Base-by-base conservation (phyloP, 1,284 basidiomycete species). In the Rhodotorula sp. region DNA sequence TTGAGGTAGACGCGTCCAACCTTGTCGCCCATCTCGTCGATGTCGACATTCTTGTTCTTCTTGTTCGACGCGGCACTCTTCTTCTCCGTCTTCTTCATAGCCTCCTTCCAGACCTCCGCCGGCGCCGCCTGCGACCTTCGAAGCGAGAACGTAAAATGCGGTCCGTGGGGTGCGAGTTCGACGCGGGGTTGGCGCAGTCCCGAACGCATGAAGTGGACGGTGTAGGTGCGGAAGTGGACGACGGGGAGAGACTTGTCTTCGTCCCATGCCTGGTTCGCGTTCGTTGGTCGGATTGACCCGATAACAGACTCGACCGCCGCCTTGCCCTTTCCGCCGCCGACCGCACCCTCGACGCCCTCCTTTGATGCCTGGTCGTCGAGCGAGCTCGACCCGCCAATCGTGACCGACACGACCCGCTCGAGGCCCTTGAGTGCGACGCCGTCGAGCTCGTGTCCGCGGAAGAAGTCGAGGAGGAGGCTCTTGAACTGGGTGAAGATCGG, bases 1-100 rank as follows among this genome's bases (percentile, higher is more conserved):
- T 66, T 53, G 51, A 67, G 52, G 81, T 98, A 95, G 62, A 99
- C 86, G 70, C 88, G 85, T 58, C 94, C 95, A 74, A 95, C 86
- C 81, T 94, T 82, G 81, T 99, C 93, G 67, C 95, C 95, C 95
- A 98, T 97, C 81, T 93, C 92, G 83, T 99, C 95, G 73, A 94
- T 92, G 83, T 96, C 93, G 80, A 94, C 81, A 70, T 82, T 83
- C 77, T 82, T 82, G 81, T 97, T 94, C 81, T 86, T 87, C 85
- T 92, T 94, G 85, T 91, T 92, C 51, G 91, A 92, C n/a, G 20
- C 79, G 74, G 85, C 85, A 83, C 92, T 92, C 81, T 89, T 89
- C 72, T 96, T 78, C 84, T 94, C 97, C 57, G 92, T 91, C 71
- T 89, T 84, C 80, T 84, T 90, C 83, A 93, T 85, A 19, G 94